Evolutionary conservation across 208 protist genomes (phyloP), one percentile per base, ranked within the genome.

Genomic region (Trypanosoma boissoni): DNA sequence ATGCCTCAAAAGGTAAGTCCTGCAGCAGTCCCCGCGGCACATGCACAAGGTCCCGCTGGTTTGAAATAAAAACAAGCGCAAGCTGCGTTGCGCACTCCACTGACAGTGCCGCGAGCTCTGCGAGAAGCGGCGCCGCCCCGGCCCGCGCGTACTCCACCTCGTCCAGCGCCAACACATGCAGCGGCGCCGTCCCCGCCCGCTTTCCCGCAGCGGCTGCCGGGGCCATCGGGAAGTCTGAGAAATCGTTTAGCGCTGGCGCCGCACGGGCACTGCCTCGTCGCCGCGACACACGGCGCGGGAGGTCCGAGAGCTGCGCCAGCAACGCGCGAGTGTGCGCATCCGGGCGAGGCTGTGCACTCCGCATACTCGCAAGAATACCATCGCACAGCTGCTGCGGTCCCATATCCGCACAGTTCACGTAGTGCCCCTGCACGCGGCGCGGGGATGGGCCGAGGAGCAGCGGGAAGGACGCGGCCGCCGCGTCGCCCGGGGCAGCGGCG

Each of bases 371-470:
- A 26, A 44, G 51, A 18, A 92, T 58, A 1, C 67, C 71, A 21
- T 76, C 78, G 6, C 71, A 58, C 29, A 92, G 67, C 29, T 76
- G 66, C 26, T 61, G 37, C 1, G 80, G 42, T 10, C 58, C 74
- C 27, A 89, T 54, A 39, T 92, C 86, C 0, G 86, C 86, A 55
- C 86, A 92, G 73, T 92, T 92, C 16, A 92, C 64, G 58, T 88
- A 92, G 59, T 92, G 80, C 10, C 74, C 83, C 57, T 82, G 75
- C 27, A 88, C 68, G 26, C 68, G 59, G 16, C 50, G 64, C 9
- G 37, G 49, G 10, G 24, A 1, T n/a, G 42, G 48, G 24, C 34
- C 34, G 3, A 68, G 37, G 7, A 48, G 24, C 2, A 37, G 44
- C 18, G 45, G 44, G 1, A 55, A 50, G 31, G 34, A 23, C 3